phyloP scores from a whole-genome alignment of 1,139 yeast species.

The Yamadazyma trypodendri region DNA sequence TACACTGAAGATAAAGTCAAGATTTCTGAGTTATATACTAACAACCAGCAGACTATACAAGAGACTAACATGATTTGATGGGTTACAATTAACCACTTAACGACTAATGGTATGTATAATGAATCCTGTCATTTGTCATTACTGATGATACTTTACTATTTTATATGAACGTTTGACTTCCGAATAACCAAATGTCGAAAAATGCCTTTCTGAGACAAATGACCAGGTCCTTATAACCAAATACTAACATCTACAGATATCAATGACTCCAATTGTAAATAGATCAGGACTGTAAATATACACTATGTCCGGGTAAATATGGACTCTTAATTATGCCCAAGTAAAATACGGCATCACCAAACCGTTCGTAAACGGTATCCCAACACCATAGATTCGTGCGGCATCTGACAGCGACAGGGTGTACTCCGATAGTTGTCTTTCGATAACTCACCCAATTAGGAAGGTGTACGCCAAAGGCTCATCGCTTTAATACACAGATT shows the following conservation, averaged over 20 bases:
- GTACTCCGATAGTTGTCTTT: no score
- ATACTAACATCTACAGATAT: constrained; percentile 3
- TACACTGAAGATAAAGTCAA: constrained; percentile 10
- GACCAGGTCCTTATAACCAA: not conserved
- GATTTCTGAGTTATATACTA: constrained; percentile 10
- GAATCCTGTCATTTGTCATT: constrained; percentile 1
- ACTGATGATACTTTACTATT: constrained; percentile 11
- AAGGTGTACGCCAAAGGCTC: constrained; percentile 3
- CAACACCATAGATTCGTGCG: not conserved
- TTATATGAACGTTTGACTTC: constrained; percentile 21
- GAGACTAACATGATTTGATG: no score
- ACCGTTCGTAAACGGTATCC: no score
- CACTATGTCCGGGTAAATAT: no score
- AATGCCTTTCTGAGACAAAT: constrained; percentile 12
- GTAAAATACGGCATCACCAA: no score
- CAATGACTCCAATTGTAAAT: constrained; percentile 1
- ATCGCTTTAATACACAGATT: not conserved
- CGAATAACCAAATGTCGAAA: constrained; percentile 14
- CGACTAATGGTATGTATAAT: constrained; percentile 14
- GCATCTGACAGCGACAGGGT: not conserved
- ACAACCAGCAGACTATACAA: constrained; percentile 4
- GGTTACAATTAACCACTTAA: constrained; percentile 1
- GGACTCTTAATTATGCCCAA: no score
- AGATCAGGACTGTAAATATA: not conserved
- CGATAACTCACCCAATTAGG: constrained; percentile 2